phyloP scores from a whole-genome alignment of 768 basidiomycete genomes.

The Cystofilobasidium capitatum region DNA sequence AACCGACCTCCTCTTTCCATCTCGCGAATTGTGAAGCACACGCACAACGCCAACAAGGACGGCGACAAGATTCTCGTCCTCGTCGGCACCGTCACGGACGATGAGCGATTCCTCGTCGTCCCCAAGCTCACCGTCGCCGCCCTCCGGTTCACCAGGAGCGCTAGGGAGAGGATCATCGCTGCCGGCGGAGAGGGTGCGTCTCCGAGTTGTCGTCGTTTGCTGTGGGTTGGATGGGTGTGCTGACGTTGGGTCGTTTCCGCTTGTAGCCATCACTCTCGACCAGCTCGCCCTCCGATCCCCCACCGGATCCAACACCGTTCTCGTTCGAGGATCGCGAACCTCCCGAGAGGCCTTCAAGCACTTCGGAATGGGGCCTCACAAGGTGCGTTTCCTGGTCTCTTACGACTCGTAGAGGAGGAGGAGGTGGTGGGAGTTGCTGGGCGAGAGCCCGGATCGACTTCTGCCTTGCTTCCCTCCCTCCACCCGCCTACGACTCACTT shows the following conservation, averaged over 20 bases:
- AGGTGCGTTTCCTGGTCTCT: conserved; percentile 14
- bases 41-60: conserved; percentile 44
- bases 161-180: conserved; percentile 87
- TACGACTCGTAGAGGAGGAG: too few relatives aligned
- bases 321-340: conserved; percentile 86
- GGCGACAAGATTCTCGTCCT: conserved; percentile 70
- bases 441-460: not conserved
- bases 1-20: conserved; percentile 95
- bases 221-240: not conserved
- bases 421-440: not conserved
- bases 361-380: conserved; percentile 73
- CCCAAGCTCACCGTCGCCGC: conserved; percentile 91
- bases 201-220: not conserved
- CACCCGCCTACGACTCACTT: conserved; percentile 89
- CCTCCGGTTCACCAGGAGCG: conserved; percentile 83
- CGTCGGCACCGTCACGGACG: conserved; percentile 91
- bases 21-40: conserved; percentile 81
- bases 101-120: conserved; percentile 70
- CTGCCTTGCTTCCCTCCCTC: not conserved
- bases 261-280: conserved; percentile 68
- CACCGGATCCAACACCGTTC: conserved; percentile 86
- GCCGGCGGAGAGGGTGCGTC: conserved; percentile 69
- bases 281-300: conserved; percentile 91
- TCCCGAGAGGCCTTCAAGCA: conserved; percentile 73
- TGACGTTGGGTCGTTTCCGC: conserved; percentile 12